These are phyloP conservation scores for Helianthus annuus DNA, from an alignment of 129 eudicot species.

Conservation along the genomic window DNA sequence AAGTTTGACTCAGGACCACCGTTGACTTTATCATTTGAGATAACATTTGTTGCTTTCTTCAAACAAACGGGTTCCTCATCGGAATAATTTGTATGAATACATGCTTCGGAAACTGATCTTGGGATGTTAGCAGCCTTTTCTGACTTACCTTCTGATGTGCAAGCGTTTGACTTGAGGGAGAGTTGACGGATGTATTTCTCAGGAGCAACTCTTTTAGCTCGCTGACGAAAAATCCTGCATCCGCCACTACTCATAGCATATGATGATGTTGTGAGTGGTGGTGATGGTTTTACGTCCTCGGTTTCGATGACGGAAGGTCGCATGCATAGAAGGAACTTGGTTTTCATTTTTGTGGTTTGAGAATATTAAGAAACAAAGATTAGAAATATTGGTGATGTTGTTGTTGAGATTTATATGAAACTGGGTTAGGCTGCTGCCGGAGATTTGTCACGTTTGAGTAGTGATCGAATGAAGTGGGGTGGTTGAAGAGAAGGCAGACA, in stretches of 20 bases:
- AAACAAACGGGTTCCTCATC: conserved; percentile 3
- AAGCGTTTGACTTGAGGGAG: conserved; percentile 13
- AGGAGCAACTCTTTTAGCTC: conserved; percentile 23
- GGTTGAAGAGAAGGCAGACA: neutral
- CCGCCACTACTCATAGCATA: neutral
- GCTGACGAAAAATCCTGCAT: neutral
- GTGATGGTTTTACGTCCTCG: conserved; percentile 19
- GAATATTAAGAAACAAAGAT: neutral
- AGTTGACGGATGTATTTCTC: conserved; percentile 29
- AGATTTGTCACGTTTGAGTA: neutral
- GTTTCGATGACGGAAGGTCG: conserved; percentile 36
- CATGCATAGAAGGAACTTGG: conserved; percentile 42
- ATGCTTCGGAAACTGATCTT: conserved; percentile 16
- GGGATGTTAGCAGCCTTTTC: conserved; percentile 3
- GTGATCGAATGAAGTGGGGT: neutral
- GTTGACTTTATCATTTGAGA: conserved; percentile 14
- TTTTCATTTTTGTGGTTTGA: conserved; percentile 29
- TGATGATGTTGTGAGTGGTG: conserved; percentile 23
- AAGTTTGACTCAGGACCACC: conserved; percentile 18
- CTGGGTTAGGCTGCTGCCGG: neutral
- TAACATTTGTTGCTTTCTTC: neutral
- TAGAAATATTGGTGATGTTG: neutral
- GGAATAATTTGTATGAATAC: neutral
- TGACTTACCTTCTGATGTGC: conserved; percentile 17
- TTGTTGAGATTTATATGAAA: too few relatives aligned